These are phyloP conservation scores for Syzygium aqueum DNA, from an alignment of 345 rosid species.

Conservation along the genomic window DNA sequence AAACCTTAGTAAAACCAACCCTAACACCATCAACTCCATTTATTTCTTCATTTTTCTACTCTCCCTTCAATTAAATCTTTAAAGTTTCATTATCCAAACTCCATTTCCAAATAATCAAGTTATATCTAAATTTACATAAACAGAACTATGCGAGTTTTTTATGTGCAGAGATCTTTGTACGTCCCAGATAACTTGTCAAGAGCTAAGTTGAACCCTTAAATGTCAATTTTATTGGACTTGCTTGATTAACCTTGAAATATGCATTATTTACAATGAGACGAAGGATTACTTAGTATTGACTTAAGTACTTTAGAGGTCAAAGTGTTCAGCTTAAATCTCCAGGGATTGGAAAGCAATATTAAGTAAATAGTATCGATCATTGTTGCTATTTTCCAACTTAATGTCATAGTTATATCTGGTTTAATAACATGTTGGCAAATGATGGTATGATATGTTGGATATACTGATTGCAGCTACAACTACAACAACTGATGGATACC, in stretches of 20 bases:
- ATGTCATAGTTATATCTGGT: neutral
- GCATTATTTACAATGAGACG: neutral
- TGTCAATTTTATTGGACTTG: neutral
- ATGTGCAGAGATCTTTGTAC: neutral
- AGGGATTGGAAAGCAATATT: neutral
- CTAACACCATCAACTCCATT: neutral
- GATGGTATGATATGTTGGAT: neutral
- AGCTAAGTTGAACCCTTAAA: neutral
- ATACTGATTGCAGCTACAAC: slow-evolving; percentile 64
- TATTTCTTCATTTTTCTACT: neutral
- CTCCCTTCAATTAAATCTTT: neutral
- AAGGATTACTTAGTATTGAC: too few species aligned
- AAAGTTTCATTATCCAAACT: neutral
- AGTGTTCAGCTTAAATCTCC: neutral
- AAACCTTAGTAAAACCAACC: neutral
- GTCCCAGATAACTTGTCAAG: neutral
- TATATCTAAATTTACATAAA: neutral
- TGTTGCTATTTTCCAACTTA: neutral
- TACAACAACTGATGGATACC: slow-evolving; percentile 87
- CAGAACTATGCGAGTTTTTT: neutral
- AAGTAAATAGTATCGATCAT: neutral
- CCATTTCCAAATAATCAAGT: neutral
- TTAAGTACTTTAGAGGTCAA: neutral
- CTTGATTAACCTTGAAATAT: neutral
- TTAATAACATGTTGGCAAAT: neutral